Conservation (phyloP, 1,139 yeast species). For the Diutina mesorugosa region DNA sequence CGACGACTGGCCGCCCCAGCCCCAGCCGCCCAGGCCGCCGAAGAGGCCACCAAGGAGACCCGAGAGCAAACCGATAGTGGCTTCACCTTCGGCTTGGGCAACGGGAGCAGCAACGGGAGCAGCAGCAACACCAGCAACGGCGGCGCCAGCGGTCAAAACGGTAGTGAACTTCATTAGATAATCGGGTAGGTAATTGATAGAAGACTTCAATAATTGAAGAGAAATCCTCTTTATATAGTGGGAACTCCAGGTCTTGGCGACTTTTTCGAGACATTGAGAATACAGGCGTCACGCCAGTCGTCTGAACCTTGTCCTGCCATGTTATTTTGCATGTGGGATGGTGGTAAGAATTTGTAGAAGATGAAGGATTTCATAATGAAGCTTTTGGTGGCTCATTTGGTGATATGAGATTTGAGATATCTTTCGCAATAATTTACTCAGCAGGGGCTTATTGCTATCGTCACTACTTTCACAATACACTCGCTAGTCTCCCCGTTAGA, state of each 20-base stretch:
- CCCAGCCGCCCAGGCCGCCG: neutral
- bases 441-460: too few species aligned
- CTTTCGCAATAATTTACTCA: too few species aligned
- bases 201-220: neutral
- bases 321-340: too few species aligned
- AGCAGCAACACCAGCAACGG: constrained; percentile 1
- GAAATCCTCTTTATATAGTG: neutral
- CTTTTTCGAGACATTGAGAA: too few species aligned
- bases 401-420: too few species aligned
- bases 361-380: too few species aligned
- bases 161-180: neutral
- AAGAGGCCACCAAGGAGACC: neutral
- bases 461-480: too few species aligned
- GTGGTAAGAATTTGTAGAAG: too few species aligned
- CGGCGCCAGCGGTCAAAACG: neutral
- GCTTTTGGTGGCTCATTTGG: too few species aligned
- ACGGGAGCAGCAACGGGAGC: constrained; percentile 1
- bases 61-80: neutral
- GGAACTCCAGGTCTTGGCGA: neutral
- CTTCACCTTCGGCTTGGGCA: neutral
- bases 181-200: neutral
- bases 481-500: too few species aligned
- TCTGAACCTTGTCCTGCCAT: too few species aligned
- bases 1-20: neutral
- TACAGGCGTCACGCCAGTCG: too few species aligned